These are phyloP conservation scores for Eurotiales sp. DNA, from an alignment of 2,329 filamentous ascomycete species.

Conservation along the genomic window DNA sequence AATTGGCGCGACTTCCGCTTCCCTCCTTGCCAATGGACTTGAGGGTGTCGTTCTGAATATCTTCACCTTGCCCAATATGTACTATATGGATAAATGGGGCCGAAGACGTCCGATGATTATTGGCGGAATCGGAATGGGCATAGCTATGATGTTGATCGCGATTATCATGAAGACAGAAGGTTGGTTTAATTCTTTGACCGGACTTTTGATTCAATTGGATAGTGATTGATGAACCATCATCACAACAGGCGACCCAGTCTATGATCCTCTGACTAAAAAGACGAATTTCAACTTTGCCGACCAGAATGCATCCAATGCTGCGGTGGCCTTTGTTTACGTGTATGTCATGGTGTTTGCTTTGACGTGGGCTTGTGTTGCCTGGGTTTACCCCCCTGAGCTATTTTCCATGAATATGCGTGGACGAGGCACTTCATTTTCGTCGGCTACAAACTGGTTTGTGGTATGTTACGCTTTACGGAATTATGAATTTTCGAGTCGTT, in stretches of 20 bases:
- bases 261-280: constrained; percentile 20
- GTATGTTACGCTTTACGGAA: constrained; percentile 16
- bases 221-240: background rate
- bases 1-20: constrained; percentile 19
- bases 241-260: constrained; percentile 18
- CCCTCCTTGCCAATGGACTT: constrained; percentile 27
- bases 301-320: constrained; percentile 19
- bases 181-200: background rate
- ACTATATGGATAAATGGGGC: constrained; percentile 28
- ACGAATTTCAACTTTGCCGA: constrained; percentile 21
- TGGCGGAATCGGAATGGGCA: constrained; percentile 24
- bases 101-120: constrained; percentile 25
- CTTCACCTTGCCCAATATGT: constrained; percentile 28
- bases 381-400: constrained; percentile 24
- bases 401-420: constrained; percentile 22
- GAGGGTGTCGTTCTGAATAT: constrained; percentile 27
- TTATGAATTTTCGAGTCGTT: no score
- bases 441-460: constrained; percentile 27
- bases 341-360: constrained; percentile 27
- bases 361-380: constrained; percentile 25
- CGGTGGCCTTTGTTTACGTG: constrained; percentile 28
- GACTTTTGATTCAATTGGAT: background rate
- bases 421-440: constrained; percentile 21
- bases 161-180: constrained; percentile 27
- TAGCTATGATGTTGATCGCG: constrained; percentile 27